Evolutionary conservation across 805 yeast species (phyloP).

Genomic region (Komagataella pastoris): DNA sequence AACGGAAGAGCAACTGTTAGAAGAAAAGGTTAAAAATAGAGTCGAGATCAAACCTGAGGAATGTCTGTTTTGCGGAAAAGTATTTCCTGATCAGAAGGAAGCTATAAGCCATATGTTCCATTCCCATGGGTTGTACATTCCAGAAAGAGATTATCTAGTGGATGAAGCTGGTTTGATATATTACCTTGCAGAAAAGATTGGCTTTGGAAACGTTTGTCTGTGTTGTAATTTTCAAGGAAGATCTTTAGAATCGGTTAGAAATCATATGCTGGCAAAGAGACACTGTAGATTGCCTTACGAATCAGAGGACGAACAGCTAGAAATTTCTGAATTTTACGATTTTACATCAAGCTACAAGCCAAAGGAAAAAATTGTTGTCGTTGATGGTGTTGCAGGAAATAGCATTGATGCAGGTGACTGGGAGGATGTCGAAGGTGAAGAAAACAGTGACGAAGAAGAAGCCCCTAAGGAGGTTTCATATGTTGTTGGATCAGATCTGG

Average conservation of each 20-base stretch:
- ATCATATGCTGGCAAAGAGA: constrained; percentile 74
- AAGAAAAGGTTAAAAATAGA: constrained; percentile 29
- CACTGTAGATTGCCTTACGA: constrained; percentile 90
- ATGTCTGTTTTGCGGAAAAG: constrained; percentile 34
- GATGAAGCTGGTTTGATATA: constrained; percentile 62
- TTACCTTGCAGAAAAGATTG: constrained; percentile 69
- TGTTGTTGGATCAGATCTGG: constrained; percentile 43
- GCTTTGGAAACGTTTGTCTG: constrained; percentile 74
- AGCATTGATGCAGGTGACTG: constrained; percentile 19
- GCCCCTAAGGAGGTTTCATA: constrained; percentile 17
- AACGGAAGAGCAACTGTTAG: constrained; percentile 26
- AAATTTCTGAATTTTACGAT: constrained; percentile 74
- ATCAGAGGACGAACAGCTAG: constrained; percentile 58
- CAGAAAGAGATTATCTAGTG: constrained; percentile 59
- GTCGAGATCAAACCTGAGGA: constrained; percentile 34
- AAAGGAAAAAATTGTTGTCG: constrained; percentile 15
- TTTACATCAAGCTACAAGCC: constrained; percentile 49
- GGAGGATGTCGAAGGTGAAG: constrained; percentile 17
- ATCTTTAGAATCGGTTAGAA: constrained; percentile 73
- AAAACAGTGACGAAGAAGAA: constrained; percentile 16
- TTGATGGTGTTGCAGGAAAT: constrained; percentile 15
- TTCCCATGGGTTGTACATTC: constrained; percentile 76
- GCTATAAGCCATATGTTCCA: constrained; percentile 62
- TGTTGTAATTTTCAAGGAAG: constrained; percentile 79
- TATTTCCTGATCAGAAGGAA: constrained; percentile 24